Evolutionary conservation across 2,329 filamentous ascomycete genomes (phyloP).

Genomic region (Fusarium hostae): DNA sequence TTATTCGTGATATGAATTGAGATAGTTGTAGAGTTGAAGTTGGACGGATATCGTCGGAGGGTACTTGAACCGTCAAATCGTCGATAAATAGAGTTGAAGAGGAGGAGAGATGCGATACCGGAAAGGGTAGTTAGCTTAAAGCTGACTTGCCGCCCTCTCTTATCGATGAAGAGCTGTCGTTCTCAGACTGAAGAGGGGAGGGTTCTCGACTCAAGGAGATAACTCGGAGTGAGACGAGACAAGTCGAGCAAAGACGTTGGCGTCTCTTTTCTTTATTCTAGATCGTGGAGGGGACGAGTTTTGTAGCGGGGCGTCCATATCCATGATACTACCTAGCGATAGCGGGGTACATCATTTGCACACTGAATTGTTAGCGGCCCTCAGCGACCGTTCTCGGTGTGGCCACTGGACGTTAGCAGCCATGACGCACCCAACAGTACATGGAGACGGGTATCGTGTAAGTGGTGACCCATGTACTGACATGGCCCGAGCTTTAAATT

Average conservation of each 20-base stretch:
- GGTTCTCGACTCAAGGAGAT: constrained; percentile 29
- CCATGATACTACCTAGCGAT: neutral
- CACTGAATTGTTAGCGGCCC: constrained; percentile 1
- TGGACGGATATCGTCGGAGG: constrained; percentile 32
- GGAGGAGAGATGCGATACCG: constrained; percentile 5
- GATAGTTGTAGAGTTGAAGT: neutral
- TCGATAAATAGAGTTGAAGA: neutral
- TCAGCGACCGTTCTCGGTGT: constrained; percentile 35
- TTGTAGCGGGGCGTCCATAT: constrained; percentile 44
- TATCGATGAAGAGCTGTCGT: constrained; percentile 9
- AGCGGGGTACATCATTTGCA: constrained; percentile 38
- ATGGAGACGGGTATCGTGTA: constrained; percentile 28
- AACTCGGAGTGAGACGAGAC: constrained; percentile 27
- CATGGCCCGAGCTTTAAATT: constrained; percentile 40
- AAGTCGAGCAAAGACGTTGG: constrained; percentile 14
- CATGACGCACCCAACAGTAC: constrained; percentile 39
- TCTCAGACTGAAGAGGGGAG: neutral
- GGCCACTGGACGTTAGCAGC: constrained; percentile 15
- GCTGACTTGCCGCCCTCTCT: neutral
- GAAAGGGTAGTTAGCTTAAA: constrained; percentile 1
- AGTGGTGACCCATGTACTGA: constrained; percentile 35
- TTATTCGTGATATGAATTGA: neutral
- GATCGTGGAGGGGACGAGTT: constrained; percentile 40
- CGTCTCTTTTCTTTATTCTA: constrained; percentile 12
- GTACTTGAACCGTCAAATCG: neutral